phyloP scores from a whole-genome alignment of 331 rosid genomes.

The Acacia concinna region DNA sequence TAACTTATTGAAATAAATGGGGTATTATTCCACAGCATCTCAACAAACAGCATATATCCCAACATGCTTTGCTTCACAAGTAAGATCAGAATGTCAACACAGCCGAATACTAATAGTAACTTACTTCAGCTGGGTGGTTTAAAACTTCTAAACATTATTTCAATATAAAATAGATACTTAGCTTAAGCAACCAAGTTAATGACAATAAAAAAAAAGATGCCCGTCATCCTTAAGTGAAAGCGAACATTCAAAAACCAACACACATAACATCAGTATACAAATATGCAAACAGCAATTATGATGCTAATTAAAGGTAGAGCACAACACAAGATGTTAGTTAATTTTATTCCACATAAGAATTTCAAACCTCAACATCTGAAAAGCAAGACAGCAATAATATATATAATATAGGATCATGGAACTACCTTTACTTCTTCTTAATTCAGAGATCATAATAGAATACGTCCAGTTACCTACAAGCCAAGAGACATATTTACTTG shows the following conservation, averaged over 20 bases:
- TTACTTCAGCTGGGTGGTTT: background rate
- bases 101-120: background rate
- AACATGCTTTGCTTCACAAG: background rate
- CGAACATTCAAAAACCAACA: constrained; percentile 5
- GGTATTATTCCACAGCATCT: background rate
- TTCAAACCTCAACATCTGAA: constrained; percentile 51
- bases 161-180: background rate
- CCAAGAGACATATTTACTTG: constrained; percentile 97
- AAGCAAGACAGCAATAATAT: constrained; percentile 50
- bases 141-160: background rate
- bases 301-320: background rate
- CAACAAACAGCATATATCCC: background rate
- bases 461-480: constrained; percentile 99
- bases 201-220: constrained; percentile 8
- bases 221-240: background rate
- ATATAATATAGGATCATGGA: constrained; percentile 81
- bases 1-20: background rate
- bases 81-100: constrained; percentile 2
- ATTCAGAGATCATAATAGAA: constrained; percentile 99
- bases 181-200: background rate
- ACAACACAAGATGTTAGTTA: constrained; percentile 6
- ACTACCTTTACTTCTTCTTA: constrained; percentile 99
- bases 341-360: constrained; percentile 20
- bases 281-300: constrained; percentile 5
- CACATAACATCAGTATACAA: constrained; percentile 2